These are phyloP conservation scores for Colletotrichum zoysiae DNA, from an alignment of 2,329 filamentous ascomycete genomes.

Conservation along the genomic window DNA sequence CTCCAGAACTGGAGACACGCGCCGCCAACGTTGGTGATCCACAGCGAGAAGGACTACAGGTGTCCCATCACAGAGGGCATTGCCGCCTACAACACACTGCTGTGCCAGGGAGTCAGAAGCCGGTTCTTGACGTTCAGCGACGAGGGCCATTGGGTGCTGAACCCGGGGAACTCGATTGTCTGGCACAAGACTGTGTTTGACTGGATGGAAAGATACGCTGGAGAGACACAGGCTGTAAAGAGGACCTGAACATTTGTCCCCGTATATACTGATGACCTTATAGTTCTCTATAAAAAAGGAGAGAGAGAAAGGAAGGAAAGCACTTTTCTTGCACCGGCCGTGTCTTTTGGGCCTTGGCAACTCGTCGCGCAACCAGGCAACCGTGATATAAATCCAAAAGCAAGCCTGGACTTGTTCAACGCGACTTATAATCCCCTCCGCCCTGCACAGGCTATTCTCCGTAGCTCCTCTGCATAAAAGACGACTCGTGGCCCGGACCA, in stretches of 20 bases:
- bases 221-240: conserved; percentile 2
- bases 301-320: neutral
- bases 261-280: neutral
- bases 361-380: too few relatives aligned
- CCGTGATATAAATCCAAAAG: neutral
- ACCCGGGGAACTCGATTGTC: conserved; percentile 75
- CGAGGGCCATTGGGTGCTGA: conserved; percentile 78
- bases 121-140: conserved; percentile 80
- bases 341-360: neutral
- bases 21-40: conserved; percentile 78
- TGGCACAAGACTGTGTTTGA: conserved; percentile 78
- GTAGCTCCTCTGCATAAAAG: neutral
- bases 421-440: neutral
- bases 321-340: neutral
- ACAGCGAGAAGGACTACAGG: conserved; percentile 77
- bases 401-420: neutral
- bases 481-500: neutral
- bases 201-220: conserved; percentile 71
- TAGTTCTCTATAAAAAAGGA: neutral
- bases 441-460: neutral
- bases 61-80: conserved; percentile 65
- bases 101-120: conserved; percentile 75
- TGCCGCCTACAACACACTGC: conserved; percentile 78
- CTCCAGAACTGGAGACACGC: conserved; percentile 70
- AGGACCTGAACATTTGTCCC: neutral